A percentile compares a stretch with the other conserved stretches of the same genome.
phyloP scores from a whole-genome alignment of 495 filamentous ascomycete genomes.

The Umbilicaria muhlenbergii region DNA sequence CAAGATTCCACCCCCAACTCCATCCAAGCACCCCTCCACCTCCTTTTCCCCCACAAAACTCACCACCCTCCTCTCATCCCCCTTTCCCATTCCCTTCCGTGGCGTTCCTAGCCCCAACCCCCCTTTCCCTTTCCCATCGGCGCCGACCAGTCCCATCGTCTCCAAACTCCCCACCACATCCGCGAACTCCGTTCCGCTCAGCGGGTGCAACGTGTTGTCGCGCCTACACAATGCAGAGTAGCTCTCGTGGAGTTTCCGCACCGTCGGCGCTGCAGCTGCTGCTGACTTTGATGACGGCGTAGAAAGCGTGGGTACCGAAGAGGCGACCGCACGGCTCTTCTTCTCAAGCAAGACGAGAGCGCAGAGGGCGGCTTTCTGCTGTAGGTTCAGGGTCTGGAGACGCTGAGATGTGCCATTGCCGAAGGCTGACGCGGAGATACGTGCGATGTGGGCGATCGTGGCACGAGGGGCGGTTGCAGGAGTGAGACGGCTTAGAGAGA shows the following conservation, averaged over 20 bases:
- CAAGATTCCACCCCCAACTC: conserved; percentile 42
- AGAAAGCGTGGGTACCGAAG: conserved; percentile 38
- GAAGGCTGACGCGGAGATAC: conserved; percentile 72
- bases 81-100: conserved; percentile 22
- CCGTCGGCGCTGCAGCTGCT: conserved; percentile 40
- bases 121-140: conserved; percentile 56
- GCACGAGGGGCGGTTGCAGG: conserved; percentile 72
- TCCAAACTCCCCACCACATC: conserved; percentile 87
- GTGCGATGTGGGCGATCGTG: conserved; percentile 77
- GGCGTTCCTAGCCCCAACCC: conserved; percentile 36
- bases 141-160: conserved; percentile 63
- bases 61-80: conserved; percentile 55
- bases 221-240: conserved; percentile 68
- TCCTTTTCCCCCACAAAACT: conserved; percentile 69
- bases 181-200: conserved; percentile 79
- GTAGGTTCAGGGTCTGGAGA: conserved; percentile 74
- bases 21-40: conserved; percentile 53
- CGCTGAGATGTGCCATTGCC: conserved; percentile 70
- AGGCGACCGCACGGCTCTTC: conserved; percentile 22
- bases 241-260: conserved; percentile 61
- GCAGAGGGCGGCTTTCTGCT: conserved; percentile 93
- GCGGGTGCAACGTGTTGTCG: conserved; percentile 70
- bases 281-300: conserved; percentile 26
- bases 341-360: conserved; percentile 69
- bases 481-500: conserved; percentile 43